Conservation (phyloP, 768 basidiomycete species). For the Fomitopsis serialis region DNA sequence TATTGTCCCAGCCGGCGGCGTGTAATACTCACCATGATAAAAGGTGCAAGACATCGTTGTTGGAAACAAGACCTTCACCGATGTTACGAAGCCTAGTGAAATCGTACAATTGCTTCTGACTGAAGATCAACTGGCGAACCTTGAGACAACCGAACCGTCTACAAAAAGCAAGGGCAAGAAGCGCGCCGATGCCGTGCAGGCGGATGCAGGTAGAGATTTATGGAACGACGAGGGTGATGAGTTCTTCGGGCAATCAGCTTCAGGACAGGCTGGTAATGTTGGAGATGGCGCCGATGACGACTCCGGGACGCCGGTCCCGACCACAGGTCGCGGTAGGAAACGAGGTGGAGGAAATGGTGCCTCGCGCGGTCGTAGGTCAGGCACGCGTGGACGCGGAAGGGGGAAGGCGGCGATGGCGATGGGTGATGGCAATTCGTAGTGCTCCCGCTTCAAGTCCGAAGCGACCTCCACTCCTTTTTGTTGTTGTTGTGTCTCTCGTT, state of each 20-base stretch:
- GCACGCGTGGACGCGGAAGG: conserved; percentile 15
- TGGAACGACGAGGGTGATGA: conserved; percentile 88
- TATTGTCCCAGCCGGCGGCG: neutral
- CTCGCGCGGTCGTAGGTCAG: conserved; percentile 29
- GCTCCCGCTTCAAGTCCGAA: too few species aligned
- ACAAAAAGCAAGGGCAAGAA: conserved; percentile 31
- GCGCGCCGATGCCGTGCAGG: conserved; percentile 26
- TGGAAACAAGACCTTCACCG: conserved; percentile 92
- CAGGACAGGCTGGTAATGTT: conserved; percentile 13
- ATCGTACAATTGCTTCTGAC: conserved; percentile 93
- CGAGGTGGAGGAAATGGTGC: conserved; percentile 14
- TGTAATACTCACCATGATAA: conserved; percentile 1
- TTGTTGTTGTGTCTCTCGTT: too few species aligned
- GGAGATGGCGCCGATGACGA: conserved; percentile 25
- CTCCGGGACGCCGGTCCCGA: conserved; percentile 18
- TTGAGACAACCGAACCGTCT: conserved; percentile 31
- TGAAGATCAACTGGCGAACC: conserved; percentile 79
- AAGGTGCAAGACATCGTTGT: conserved; percentile 99
- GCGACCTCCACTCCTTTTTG: too few species aligned
- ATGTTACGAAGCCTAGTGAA: conserved; percentile 91
- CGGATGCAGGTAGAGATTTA: conserved; percentile 50
- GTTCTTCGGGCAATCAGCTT: conserved; percentile 63
- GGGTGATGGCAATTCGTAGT: conserved; percentile 5
- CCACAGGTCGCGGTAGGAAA: conserved; percentile 10
- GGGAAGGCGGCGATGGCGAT: conserved; percentile 17